These are phyloP conservation scores for Geotrichum armillariae DNA, from an alignment of 1,139 yeast genomes.

Conservation along the genomic window DNA sequence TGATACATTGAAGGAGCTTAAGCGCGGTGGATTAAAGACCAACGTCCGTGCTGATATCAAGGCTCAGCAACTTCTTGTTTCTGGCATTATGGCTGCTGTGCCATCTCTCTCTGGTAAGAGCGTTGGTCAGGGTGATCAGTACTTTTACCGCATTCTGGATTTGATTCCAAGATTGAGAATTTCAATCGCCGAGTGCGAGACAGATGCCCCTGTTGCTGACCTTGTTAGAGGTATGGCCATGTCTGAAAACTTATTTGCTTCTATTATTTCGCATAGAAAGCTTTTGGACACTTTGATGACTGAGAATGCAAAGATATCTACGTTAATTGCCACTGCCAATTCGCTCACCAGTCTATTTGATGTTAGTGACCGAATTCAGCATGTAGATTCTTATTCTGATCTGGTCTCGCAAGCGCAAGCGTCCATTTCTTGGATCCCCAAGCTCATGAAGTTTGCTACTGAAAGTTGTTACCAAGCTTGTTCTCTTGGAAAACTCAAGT, in stretches of 20 bases:
- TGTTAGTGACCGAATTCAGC: slow-evolving; percentile 28
- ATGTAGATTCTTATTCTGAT: slow-evolving; percentile 5
- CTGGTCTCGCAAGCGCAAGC: slow-evolving; percentile 4
- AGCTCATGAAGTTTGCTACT: slow-evolving; percentile 23
- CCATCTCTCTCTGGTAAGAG: slow-evolving; percentile 46
- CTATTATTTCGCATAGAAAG: slow-evolving; percentile 42
- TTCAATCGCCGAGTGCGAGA: slow-evolving; percentile 55
- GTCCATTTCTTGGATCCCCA: slow-evolving; percentile 26
- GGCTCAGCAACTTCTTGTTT: slow-evolving; percentile 61
- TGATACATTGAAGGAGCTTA: slow-evolving; percentile 71
- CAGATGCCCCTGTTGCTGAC: slow-evolving; percentile 75
- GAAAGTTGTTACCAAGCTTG: slow-evolving; percentile 19
- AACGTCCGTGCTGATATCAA: slow-evolving; percentile 65
- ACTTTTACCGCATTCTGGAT: slow-evolving; percentile 72
- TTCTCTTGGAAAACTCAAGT: slow-evolving; percentile 17
- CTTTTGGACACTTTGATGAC: slow-evolving; percentile 12
- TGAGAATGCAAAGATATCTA: slow-evolving; percentile 14
- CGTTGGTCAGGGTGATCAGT: slow-evolving; percentile 53
- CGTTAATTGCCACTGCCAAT: slow-evolving; percentile 13
- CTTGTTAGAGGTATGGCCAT: slow-evolving; percentile 76
- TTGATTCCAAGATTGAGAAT: slow-evolving; percentile 76
- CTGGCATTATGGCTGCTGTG: slow-evolving; percentile 58
- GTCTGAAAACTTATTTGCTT: slow-evolving; percentile 66
- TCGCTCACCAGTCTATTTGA: slow-evolving; percentile 28
- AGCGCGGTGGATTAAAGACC: slow-evolving; percentile 71